phyloP scores from a whole-genome alignment of 257 asterid genomes.

The Capsicum pubescens region DNA sequence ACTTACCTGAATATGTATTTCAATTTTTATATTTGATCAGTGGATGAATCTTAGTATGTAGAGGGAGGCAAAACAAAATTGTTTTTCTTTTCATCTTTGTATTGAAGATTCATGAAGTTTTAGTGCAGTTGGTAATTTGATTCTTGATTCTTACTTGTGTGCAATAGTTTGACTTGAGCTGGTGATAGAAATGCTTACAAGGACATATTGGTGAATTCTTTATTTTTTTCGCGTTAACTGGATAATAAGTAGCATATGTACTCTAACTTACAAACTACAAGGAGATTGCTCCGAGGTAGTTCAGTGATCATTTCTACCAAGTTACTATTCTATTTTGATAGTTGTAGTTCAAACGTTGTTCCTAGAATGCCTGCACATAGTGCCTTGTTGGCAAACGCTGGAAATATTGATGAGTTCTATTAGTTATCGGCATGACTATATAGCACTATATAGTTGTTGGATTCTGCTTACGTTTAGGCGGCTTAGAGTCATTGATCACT shows the following conservation, averaged over 20 bases:
- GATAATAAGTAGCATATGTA: not conserved
- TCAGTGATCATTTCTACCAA: not conserved
- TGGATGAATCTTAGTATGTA: not conserved
- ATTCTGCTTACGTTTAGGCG: not conserved
- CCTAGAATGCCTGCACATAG: not conserved
- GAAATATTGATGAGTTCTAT: not conserved
- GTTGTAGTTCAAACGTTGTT: not conserved
- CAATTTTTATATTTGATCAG: not conserved
- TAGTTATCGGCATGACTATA: not conserved
- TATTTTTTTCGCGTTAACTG: not conserved
- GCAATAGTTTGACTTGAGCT: not conserved
- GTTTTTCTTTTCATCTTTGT: no score
- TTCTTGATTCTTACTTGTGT: not conserved
- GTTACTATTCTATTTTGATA: not conserved
- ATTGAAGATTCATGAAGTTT: no score
- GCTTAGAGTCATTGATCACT: not conserved
- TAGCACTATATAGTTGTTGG: not conserved
- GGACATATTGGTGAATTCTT: not conserved
- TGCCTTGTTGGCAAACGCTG: not conserved
- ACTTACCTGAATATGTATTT: not conserved
- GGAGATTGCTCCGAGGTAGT: not conserved
- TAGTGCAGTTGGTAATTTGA: not conserved
- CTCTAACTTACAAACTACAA: not conserved
- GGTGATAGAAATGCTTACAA: not conserved
- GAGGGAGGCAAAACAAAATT: not conserved